These are phyloP conservation scores for Dissoconium aciculare DNA, from an alignment of 2,329 filamentous ascomycete genomes.

Conservation along the genomic window DNA sequence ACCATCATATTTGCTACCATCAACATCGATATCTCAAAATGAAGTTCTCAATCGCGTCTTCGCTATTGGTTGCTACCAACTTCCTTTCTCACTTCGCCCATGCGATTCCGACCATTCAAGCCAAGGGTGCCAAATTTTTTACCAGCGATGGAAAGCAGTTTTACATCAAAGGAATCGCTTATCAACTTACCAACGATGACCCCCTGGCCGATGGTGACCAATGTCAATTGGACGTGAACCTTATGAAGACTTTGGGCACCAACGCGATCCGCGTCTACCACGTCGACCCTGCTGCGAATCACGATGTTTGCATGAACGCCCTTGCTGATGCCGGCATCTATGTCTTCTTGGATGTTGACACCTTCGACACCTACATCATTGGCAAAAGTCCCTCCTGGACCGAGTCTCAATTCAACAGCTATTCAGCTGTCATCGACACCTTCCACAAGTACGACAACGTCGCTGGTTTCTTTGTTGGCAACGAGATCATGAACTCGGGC, in stretches of 20 bases:
- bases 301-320: constrained; percentile 65
- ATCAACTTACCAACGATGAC: constrained; percentile 46
- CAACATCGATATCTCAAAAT: too few relatives aligned
- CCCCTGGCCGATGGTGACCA: constrained; percentile 62
- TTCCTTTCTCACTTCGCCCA: constrained; percentile 6
- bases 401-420: constrained; percentile 51
- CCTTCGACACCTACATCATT: constrained; percentile 51
- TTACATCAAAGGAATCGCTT: constrained; percentile 54
- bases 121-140: constrained; percentile 72
- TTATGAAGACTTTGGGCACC: constrained; percentile 68
- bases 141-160: constrained; percentile 65
- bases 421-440: constrained; percentile 57
- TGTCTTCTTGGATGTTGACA: constrained; percentile 69
- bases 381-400: constrained; percentile 52
- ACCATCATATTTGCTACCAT: too few relatives aligned
- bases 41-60: constrained; percentile 7
- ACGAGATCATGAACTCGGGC: constrained; percentile 58
- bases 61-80: constrained; percentile 21
- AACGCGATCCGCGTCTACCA: constrained; percentile 84
- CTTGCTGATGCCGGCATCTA: constrained; percentile 74
- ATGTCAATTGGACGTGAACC: constrained; percentile 56
- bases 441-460: constrained; percentile 68
- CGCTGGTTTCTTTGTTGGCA: constrained; percentile 74
- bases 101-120: constrained; percentile 42
- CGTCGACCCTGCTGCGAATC: constrained; percentile 56